Evolutionary conservation across 371 early-diverging fungal species (phyloP).

Genomic region (Apophysomyces variabilis): DNA sequence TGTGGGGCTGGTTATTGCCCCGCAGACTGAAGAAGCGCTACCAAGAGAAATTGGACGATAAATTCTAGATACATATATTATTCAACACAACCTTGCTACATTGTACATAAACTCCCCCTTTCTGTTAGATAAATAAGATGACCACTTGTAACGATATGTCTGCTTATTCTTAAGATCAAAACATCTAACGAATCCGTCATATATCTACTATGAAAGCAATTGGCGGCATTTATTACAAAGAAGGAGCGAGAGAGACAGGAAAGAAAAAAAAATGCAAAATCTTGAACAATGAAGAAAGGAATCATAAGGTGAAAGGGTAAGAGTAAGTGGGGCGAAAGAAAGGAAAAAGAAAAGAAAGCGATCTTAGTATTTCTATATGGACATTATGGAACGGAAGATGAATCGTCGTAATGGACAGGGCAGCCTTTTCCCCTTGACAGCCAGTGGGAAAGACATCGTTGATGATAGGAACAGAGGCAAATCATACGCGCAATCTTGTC

Average conservation of each 20-base stretch:
- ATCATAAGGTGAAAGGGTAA: not conserved
- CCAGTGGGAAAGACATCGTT: constrained; percentile 78
- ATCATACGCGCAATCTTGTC: constrained; percentile 81
- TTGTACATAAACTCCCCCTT: constrained; percentile 5
- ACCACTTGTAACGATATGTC: not conserved
- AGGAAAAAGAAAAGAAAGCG: not conserved
- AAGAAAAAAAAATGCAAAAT: not conserved
- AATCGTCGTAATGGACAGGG: constrained; percentile 67
- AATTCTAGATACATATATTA: not conserved
- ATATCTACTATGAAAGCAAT: too few relatives aligned
- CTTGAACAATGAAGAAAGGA: constrained; percentile 1
- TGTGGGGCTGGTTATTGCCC: constrained; percentile 44
- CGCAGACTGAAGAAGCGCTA: not conserved
- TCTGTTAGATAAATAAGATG: too few relatives aligned
- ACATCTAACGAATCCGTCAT: too few relatives aligned
- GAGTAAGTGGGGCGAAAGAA: not conserved
- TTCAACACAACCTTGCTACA: not conserved
- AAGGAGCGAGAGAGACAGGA: not conserved
- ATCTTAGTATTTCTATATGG: constrained; percentile 1
- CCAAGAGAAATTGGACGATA: not conserved
- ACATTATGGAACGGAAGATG: constrained; percentile 25
- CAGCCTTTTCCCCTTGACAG: constrained; percentile 71
- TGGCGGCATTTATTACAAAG: not conserved
- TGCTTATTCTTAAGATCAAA: too few relatives aligned
- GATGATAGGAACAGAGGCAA: constrained; percentile 89